Percentiles rank a stretch among this genome's conserved stretches.
Evolutionary conservation across 768 basidiomycete genomes (phyloP).

Genomic region (Macrolepiota dolichaula): DNA sequence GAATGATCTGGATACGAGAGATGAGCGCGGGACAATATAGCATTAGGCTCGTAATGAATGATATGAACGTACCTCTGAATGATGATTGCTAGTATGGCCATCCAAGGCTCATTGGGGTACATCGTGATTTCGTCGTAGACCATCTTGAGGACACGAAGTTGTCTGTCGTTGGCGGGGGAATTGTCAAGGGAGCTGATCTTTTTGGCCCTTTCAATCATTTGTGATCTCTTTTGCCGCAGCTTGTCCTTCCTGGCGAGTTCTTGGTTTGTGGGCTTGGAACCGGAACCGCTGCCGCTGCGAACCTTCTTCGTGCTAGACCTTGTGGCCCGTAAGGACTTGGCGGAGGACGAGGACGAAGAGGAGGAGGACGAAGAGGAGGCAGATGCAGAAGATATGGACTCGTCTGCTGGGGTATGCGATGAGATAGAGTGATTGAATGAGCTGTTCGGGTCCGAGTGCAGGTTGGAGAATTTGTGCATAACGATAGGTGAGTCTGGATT

Average conservation of each 20-base stretch:
- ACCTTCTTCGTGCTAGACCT: conserved; percentile 13
- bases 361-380: conserved; percentile 27
- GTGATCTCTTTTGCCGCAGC: conserved; percentile 29
- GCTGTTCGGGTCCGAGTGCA: conserved; percentile 20
- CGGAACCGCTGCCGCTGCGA: conserved; percentile 18
- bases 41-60: conserved; percentile 4
- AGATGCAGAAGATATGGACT: conserved; percentile 16
- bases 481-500: conserved; percentile 14
- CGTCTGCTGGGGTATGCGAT: not conserved
- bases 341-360: conserved; percentile 21
- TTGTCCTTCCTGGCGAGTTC: conserved; percentile 22
- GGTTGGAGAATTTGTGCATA: conserved; percentile 22
- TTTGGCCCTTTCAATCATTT: conserved; percentile 32
- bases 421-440: conserved; percentile 14
- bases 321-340: conserved; percentile 21
- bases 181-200: conserved; percentile 45
- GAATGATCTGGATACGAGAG: conserved; percentile 38
- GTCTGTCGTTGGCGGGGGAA: conserved; percentile 54
- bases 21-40: not conserved
- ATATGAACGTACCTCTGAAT: conserved; percentile 42
- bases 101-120: conserved; percentile 63
- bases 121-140: conserved; percentile 64
- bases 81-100: conserved; percentile 53
- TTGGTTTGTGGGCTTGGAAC: conserved; percentile 15
- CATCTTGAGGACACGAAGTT: conserved; percentile 57